Percentiles rank a stretch among this genome's conserved stretches.
These are phyloP conservation scores for Xerocomellus intermedius DNA, from an alignment of 768 basidiomycete species.

Conservation along the genomic window DNA sequence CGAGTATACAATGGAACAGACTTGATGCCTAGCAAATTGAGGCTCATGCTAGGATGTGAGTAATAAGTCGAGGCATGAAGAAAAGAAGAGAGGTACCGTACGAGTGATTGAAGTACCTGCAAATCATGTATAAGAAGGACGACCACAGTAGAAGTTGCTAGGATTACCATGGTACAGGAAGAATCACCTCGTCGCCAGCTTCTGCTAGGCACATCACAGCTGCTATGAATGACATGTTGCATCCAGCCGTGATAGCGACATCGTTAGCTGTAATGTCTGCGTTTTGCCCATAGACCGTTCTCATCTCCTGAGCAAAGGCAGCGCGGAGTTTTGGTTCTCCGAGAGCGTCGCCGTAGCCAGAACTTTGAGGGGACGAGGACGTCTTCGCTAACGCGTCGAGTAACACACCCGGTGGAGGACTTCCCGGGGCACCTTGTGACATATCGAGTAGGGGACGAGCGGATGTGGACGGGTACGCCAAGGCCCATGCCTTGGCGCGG, in stretches of 20 bases:
- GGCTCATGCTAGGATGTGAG: slow-evolving; percentile 53
- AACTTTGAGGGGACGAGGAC: slow-evolving; percentile 41
- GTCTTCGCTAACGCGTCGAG: slow-evolving; percentile 48
- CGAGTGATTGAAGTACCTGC: slow-evolving; percentile 68
- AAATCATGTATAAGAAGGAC: neutral
- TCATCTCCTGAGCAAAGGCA: slow-evolving; percentile 62
- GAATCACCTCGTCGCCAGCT: slow-evolving; percentile 65
- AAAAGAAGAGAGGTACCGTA: slow-evolving; percentile 22
- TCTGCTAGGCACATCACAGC: slow-evolving; percentile 64
- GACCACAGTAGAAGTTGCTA: neutral
- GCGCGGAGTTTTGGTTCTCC: slow-evolving; percentile 55
- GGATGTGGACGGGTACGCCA: slow-evolving; percentile 40
- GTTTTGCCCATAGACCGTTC: slow-evolving; percentile 48
- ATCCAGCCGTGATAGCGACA: slow-evolving; percentile 67
- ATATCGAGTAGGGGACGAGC: slow-evolving; percentile 60
- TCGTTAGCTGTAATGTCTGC: slow-evolving; percentile 53
- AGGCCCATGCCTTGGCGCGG: slow-evolving; percentile 56
- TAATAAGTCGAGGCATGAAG: neutral
- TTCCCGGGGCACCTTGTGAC: slow-evolving; percentile 74
- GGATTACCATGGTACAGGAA: slow-evolving; percentile 67
- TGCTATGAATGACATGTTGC: slow-evolving; percentile 70
- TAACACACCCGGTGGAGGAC: slow-evolving; percentile 54
- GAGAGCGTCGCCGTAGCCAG: slow-evolving; percentile 57
- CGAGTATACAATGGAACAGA: slow-evolving; percentile 53
- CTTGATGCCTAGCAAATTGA: slow-evolving; percentile 61